Evolutionary conservation across 2,329 filamentous ascomycete genomes (phyloP), one percentile per base, ranked within the genome.

Genomic region (Periconia digitata): DNA sequence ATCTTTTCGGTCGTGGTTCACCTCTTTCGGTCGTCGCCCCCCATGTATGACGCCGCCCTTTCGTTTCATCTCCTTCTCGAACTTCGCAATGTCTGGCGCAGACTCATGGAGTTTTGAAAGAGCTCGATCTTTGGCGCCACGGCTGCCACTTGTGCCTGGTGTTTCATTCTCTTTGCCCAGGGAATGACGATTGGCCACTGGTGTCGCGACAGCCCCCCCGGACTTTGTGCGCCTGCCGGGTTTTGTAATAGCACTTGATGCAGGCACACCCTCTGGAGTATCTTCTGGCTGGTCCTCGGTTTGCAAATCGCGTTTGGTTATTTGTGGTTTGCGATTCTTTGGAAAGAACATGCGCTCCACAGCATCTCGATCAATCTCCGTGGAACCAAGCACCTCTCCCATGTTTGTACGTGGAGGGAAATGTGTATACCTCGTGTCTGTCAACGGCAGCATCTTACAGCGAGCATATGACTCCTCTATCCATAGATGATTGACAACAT

Each of bases 391-490:
- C 46, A 97, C 84, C 70, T 97, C 94, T 43, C 91, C 89, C 6
- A 99, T 79, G 66, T 99, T 97, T 2, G 92, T 97, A 47, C 91
- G 83, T 10, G 82, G 80, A 15, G 94, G 94, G 58, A 97, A 99
- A 65, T 91, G 86, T 1, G 82, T 90, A 67, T 95, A 99, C 54
- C 87, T 86, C 8, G 81, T 77, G 43, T 89, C 83, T 3, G 87
- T 87, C 18, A 92, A 74, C 0, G 83, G 82, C 66, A 90, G 87
- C 49, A 87, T 76, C 63, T 88, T 81, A 75, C 91, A 96, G 67
- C 88, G 90, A 1, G 92, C 90, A 66, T 97, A 99, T 71, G 91
- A 95, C 66, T 99, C 94, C 71, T 99, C 94, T 39, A 99, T 81
- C 94, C 94, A 99, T 1, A 99, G 79, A 67, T 99, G 94, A 69